These are phyloP conservation scores for Scutellaria minor DNA, from an alignment of 257 asterid species.

Conservation along the genomic window DNA sequence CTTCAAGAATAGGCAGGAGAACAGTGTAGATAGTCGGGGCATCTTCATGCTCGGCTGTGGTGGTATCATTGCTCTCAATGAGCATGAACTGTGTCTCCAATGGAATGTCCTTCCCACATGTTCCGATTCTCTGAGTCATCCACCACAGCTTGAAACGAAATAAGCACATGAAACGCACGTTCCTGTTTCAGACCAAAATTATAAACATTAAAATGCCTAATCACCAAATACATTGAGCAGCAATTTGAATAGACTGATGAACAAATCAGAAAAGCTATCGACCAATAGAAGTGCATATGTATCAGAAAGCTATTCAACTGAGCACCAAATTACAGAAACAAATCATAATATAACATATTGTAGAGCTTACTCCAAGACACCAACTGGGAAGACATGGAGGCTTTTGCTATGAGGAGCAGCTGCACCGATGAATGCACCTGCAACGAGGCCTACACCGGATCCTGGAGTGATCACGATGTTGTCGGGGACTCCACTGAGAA, in stretches of 20 bases:
- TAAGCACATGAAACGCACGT: conserved; percentile 82
- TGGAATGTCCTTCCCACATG: conserved; percentile 88
- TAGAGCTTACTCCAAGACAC: conserved; percentile 77
- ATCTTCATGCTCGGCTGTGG: conserved; percentile 59
- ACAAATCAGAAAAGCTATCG: background rate
- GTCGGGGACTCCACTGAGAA: conserved; percentile 82
- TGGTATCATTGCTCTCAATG: conserved; percentile 76
- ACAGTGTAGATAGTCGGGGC: conserved; percentile 77
- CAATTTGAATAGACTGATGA: background rate
- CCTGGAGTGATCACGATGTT: conserved; percentile 83
- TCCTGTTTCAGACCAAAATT: conserved; percentile 66
- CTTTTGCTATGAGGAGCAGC: conserved; percentile 74
- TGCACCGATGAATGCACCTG: conserved; percentile 93
- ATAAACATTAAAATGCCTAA: background rate
- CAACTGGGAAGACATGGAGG: conserved; percentile 85
- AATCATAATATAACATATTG: background rate
- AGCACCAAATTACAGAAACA: background rate
- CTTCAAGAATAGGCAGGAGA: conserved; percentile 91
- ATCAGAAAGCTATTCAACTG: background rate
- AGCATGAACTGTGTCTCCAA: conserved; percentile 96
- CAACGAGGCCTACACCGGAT: conserved; percentile 75
- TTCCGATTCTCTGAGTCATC: conserved; percentile 99
- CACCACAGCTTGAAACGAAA: conserved; percentile 99
- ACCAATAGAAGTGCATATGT: background rate
- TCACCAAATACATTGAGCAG: background rate